Percentiles rank a stretch among this genome's conserved stretches.
Conservation (phyloP, 768 basidiomycete genomes). For the Pleurotus platypus region DNA sequence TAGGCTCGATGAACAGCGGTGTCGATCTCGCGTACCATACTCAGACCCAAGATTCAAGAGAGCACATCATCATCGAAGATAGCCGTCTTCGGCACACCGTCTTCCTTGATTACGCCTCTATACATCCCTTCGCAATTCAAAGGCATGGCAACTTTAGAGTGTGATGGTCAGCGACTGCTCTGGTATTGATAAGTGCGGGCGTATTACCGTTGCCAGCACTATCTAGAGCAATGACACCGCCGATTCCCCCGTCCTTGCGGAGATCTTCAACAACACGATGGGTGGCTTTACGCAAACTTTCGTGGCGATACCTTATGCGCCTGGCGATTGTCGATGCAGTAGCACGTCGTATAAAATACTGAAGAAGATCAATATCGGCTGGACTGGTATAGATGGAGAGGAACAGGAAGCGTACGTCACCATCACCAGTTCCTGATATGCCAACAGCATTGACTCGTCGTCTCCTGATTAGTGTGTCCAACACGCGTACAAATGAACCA, state of each 20-base stretch:
- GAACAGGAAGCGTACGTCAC: slow-evolving; percentile 53
- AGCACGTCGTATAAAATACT: slow-evolving; percentile 78
- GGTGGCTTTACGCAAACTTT: slow-evolving; percentile 56
- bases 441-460: slow-evolving; percentile 50
- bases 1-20: background rate
- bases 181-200: no score
- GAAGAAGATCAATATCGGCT: slow-evolving; percentile 3
- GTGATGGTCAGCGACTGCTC: background rate
- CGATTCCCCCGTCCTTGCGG: slow-evolving; percentile 53
- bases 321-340: slow-evolving; percentile 65
- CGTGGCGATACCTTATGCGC: slow-evolving; percentile 57
- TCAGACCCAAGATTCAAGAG: background rate
- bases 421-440: slow-evolving; percentile 83
- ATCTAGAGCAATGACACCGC: slow-evolving; percentile 77
- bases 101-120: slow-evolving; percentile 65
- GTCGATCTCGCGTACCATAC: no score
- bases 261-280: slow-evolving; percentile 56
- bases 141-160: slow-evolving; percentile 57
- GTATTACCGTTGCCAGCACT: slow-evolving; percentile 59
- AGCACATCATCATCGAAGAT: slow-evolving; percentile 72
- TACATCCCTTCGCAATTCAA: slow-evolving; percentile 83
- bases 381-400: background rate
- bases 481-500: slow-evolving; percentile 29
- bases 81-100: slow-evolving; percentile 70
- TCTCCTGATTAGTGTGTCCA: slow-evolving; percentile 32